These are phyloP conservation scores for Mortierella sp. DNA, from an alignment of 371 early-diverging fungal species.

Conservation along the genomic window DNA sequence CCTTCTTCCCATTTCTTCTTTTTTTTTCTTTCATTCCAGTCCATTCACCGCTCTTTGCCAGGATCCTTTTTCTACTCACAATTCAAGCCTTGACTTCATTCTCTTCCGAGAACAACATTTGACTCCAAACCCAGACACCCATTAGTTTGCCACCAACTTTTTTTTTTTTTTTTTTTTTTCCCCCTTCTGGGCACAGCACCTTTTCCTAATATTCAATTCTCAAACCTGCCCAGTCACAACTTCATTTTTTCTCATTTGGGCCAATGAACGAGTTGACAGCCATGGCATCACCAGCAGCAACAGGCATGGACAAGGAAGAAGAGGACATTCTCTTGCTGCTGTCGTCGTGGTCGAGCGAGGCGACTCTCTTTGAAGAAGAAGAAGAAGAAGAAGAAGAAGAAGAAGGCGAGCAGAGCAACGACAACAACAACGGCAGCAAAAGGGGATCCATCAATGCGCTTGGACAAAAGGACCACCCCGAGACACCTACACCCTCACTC, in stretches of 20 bases:
- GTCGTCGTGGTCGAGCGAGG: neutral
- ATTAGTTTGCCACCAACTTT: conserved; percentile 1
- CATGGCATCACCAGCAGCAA: neutral
- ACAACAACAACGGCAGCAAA: neutral
- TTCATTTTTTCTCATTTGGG: neutral
- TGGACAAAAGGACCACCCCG: neutral
- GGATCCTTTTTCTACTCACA: neutral
- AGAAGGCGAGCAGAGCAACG: neutral
- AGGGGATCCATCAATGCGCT: neutral
- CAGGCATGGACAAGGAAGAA: neutral
- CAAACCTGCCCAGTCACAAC: conserved; percentile 11
- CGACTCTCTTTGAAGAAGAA: neutral
- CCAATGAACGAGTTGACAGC: neutral
- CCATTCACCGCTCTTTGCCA: neutral
- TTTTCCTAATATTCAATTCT: neutral
- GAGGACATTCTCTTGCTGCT: neutral
- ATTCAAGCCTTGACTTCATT: too few species aligned
- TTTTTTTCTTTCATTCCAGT: neutral
- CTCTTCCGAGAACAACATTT: neutral
- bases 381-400: too few species aligned
- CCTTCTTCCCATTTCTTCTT: neutral
- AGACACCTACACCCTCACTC: neutral
- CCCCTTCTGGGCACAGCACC: neutral
- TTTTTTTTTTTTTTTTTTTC: neutral
- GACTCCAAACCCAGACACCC: neutral